Conservation (phyloP, 2,329 filamentous ascomycete genomes). For the Phyllosticta paracitricarpa region DNA sequence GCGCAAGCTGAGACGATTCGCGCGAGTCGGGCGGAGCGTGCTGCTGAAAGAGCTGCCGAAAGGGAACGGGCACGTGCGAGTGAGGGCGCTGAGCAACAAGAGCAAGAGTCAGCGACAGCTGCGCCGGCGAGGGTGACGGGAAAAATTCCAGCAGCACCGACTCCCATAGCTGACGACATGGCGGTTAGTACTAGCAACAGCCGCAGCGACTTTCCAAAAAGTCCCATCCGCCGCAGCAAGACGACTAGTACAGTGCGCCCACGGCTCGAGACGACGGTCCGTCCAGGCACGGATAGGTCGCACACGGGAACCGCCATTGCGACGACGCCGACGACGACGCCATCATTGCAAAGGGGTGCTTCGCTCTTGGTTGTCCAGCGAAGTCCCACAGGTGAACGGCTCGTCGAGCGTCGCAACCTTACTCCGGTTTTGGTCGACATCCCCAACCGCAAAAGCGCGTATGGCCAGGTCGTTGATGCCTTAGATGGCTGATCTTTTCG, state of each 20-base stretch:
- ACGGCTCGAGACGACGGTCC: background rate
- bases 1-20: conserved; percentile 8
- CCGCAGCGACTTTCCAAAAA: background rate
- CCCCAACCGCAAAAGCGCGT: conserved; percentile 3
- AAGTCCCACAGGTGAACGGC: conserved; percentile 5
- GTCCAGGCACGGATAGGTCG: background rate
- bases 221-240: background rate
- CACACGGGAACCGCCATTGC: background rate
- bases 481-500: background rate
- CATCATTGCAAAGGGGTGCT: background rate
- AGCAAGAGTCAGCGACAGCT: background rate
- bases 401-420: conserved; percentile 4
- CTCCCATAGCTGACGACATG: background rate
- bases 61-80: background rate
- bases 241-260: background rate
- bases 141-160: background rate
- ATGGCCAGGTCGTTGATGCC: conserved; percentile 6
- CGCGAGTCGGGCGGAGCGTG: background rate
- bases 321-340: background rate
- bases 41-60: background rate
- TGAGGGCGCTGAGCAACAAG: background rate
- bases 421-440: conserved; percentile 5
- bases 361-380: background rate
- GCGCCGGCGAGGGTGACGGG: background rate
- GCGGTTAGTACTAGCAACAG: background rate